Conservation (phyloP, 2,329 filamentous ascomycete species). For the Chaetomium strumarium region DNA sequence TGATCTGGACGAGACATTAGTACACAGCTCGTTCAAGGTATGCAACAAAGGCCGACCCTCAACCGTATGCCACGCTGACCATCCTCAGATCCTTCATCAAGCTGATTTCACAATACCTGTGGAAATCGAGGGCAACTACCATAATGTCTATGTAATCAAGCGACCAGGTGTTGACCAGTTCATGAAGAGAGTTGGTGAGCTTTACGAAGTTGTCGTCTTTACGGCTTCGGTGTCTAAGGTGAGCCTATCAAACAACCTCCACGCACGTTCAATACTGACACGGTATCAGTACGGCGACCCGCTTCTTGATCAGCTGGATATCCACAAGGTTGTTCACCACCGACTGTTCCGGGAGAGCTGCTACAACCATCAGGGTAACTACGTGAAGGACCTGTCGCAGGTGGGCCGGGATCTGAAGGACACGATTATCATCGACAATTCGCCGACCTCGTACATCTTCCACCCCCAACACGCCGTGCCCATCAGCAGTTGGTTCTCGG, state of each 20-base stretch:
- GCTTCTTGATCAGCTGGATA: constrained; percentile 90
- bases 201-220: constrained; percentile 98
- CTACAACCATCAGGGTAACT: constrained; percentile 99
- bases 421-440: constrained; percentile 99
- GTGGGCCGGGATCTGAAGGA: constrained; percentile 92
- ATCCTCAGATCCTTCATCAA: constrained; percentile 79
- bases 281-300: constrained; percentile 79
- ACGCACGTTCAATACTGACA: constrained; percentile 21
- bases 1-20: constrained; percentile 92
- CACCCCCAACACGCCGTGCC: constrained; percentile 97
- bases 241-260: constrained; percentile 26
- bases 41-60: constrained; percentile 18
- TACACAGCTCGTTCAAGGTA: constrained; percentile 99
- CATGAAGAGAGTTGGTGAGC: constrained; percentile 95
- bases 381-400: constrained; percentile 98
- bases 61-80: constrained; percentile 4
- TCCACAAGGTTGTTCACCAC: constrained; percentile 94
- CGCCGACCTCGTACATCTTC: constrained; percentile 98
- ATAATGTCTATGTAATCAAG: constrained; percentile 99
- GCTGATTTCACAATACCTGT: constrained; percentile 98
- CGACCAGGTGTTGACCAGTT: constrained; percentile 97
- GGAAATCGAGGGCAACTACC: constrained; percentile 97
- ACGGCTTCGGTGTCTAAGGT: constrained; percentile 98
- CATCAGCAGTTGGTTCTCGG: constrained; percentile 99
- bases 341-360: constrained; percentile 96